Conservation (phyloP, 148 eudicot genomes). For the Camellia lanceoleosa region DNA sequence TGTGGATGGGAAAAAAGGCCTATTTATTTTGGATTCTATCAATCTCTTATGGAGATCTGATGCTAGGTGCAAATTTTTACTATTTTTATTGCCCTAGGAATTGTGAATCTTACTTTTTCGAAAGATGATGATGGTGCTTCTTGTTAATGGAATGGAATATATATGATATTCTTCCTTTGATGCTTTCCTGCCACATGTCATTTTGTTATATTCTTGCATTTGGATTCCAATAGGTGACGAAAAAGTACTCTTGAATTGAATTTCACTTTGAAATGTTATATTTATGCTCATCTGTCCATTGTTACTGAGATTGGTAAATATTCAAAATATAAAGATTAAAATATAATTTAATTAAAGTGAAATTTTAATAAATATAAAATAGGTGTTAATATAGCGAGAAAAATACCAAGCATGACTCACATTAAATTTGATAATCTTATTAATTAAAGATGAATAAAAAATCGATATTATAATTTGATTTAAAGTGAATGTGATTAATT, state of each 20-base stretch:
- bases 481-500: too few relatives aligned
- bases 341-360: too few relatives aligned
- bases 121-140: background rate
- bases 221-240: background rate
- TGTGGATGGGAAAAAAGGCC: background rate
- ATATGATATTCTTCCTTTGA: background rate
- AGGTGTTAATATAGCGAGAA: too few relatives aligned
- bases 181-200: background rate
- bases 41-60: background rate
- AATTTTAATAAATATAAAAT: too few relatives aligned
- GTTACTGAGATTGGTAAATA: too few relatives aligned
- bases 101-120: constrained; percentile 7
- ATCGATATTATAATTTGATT: too few relatives aligned
- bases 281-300: too few relatives aligned
- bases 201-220: background rate
- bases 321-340: too few relatives aligned
- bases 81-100: background rate
- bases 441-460: too few relatives aligned
- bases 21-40: constrained; percentile 3
- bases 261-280: too few relatives aligned
- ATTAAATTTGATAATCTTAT: too few relatives aligned
- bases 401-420: too few relatives aligned
- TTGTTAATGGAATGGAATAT: background rate
- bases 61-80: background rate
- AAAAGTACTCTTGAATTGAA: background rate